Evolutionary conservation across 805 yeast genomes (phyloP), one percentile per base, ranked within the genome.

Genomic region (Candida maesae): DNA sequence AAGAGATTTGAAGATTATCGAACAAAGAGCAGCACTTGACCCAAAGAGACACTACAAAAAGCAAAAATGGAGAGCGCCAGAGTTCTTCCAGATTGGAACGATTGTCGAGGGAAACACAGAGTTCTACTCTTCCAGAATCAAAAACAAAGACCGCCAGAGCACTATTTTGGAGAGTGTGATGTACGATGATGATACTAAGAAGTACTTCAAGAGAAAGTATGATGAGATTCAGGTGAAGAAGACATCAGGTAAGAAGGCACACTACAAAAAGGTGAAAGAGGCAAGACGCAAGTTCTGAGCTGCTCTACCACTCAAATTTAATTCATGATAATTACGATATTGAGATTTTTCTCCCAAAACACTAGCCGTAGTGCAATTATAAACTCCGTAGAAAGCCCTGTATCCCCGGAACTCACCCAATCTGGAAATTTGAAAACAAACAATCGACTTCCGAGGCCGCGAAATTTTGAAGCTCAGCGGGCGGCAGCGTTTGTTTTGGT

Each of bases 41-140:
- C 98, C 97, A 7, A 93, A 93, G 65, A 76, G 97, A 53, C 96
- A 88, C 64, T 93, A 93, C 65, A 88, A 86, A 64, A 87, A 86
- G 60, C 93, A 84, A 44, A 79, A 79, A 46, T 83, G 89, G 84
- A 73, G 71, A 36, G 71, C 73, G 7, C 91, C 95, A 34, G 86
- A 84, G 55, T 78, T 71, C 50, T 89, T 93, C 60, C 93, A 91
- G 44, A 76, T 85, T 52, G 99, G 99, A 13, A 89, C 96, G 0
- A 76, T 93, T 27, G 64, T 90, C 19, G 93, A 84, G 52, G 91
- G 89, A 32, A 79, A 81, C 49, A 72, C 86, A 2, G 97, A 91
- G 59, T 87, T 73, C 61, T 86, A 71, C 65, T 76, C 81, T 28
- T 66, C 78, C 5, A 71, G 95, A 47, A 52, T 91, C 49, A 72